Conservation (phyloP, 2,329 filamentous ascomycete species). For the Clonostachys solani region DNA sequence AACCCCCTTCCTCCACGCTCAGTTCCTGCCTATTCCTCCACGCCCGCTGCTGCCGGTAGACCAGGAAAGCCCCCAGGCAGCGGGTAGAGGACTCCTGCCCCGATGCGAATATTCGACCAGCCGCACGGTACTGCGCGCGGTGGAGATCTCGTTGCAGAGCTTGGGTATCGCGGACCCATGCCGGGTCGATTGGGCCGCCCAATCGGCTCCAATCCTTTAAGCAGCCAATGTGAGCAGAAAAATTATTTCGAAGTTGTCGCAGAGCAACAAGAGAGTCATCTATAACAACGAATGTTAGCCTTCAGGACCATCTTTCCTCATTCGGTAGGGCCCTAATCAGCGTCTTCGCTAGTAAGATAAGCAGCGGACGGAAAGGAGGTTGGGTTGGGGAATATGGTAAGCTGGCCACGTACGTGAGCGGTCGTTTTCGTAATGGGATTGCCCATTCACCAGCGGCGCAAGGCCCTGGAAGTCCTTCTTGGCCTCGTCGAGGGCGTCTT, state of each 20-base stretch:
- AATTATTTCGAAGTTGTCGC: slow-evolving; percentile 34
- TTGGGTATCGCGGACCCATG: slow-evolving; percentile 50
- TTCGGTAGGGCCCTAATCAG: background rate
- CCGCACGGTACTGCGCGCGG: slow-evolving; percentile 53
- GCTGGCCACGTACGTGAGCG: slow-evolving; percentile 37
- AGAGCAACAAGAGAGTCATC: slow-evolving; percentile 50
- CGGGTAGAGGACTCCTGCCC: slow-evolving; percentile 41
- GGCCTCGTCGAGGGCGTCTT: slow-evolving; percentile 52
- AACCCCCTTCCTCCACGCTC: slow-evolving; percentile 21
- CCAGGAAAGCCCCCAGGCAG: slow-evolving; percentile 53
- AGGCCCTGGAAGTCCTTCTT: slow-evolving; percentile 58
- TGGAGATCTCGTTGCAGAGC: slow-evolving; percentile 46
- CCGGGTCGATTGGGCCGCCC: slow-evolving; percentile 50
- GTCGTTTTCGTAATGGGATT: slow-evolving; percentile 55
- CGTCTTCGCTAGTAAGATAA: too few species aligned
- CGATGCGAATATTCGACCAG: slow-evolving; percentile 48
- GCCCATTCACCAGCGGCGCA: slow-evolving; percentile 48
- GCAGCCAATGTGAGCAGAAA: slow-evolving; percentile 40
- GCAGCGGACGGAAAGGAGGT: background rate
- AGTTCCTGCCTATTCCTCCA: slow-evolving; percentile 12
- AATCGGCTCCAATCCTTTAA: slow-evolving; percentile 50
- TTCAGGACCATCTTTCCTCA: slow-evolving; percentile 6
- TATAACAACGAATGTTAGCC: slow-evolving; percentile 14
- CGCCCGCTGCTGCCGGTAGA: slow-evolving; percentile 43
- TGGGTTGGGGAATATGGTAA: background rate